Evolutionary conservation across 2,329 filamentous ascomycete species (phyloP).

Genomic region (Allantophomopsis cytisporea): DNA sequence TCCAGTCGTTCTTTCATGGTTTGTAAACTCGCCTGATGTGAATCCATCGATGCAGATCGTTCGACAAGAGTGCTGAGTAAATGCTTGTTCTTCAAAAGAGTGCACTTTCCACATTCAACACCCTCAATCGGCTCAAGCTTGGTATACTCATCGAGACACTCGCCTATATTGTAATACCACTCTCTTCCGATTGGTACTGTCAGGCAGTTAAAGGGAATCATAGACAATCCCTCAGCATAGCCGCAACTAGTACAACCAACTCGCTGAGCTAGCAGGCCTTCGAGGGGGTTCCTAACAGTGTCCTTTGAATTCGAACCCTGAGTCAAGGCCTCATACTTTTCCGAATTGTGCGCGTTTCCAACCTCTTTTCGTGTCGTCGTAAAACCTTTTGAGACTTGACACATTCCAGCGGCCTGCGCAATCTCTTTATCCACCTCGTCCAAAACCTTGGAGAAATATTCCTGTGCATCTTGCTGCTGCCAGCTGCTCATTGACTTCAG

Average conservation of each 20-base stretch:
- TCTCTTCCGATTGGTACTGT: conserved; percentile 66
- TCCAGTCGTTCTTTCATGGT: conserved; percentile 39
- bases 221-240: conserved; percentile 73
- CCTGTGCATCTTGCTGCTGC: conserved; percentile 95
- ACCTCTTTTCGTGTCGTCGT: conserved; percentile 1
- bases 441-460: conserved; percentile 86
- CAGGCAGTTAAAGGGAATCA: conserved; percentile 89
- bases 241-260: conserved; percentile 81
- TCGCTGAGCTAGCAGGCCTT: conserved; percentile 77
- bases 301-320: background rate
- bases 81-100: conserved; percentile 45
- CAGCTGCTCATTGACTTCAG: conserved; percentile 90
- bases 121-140: conserved; percentile 75
- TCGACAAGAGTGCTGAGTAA: conserved; percentile 33
- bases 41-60: conserved; percentile 18
- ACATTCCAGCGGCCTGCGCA: conserved; percentile 26
- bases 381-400: conserved; percentile 6
- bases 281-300: conserved; percentile 60
- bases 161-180: conserved; percentile 54
- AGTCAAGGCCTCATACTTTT: conserved; percentile 7
- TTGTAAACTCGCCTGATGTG: conserved; percentile 9
- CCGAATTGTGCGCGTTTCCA: conserved; percentile 9
- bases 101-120: conserved; percentile 87
- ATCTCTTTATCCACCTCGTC: conserved; percentile 76
- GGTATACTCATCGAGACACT: conserved; percentile 76